Evolutionary conservation across 768 basidiomycete species (phyloP).

Genomic region (Suillus alpinus): DNA sequence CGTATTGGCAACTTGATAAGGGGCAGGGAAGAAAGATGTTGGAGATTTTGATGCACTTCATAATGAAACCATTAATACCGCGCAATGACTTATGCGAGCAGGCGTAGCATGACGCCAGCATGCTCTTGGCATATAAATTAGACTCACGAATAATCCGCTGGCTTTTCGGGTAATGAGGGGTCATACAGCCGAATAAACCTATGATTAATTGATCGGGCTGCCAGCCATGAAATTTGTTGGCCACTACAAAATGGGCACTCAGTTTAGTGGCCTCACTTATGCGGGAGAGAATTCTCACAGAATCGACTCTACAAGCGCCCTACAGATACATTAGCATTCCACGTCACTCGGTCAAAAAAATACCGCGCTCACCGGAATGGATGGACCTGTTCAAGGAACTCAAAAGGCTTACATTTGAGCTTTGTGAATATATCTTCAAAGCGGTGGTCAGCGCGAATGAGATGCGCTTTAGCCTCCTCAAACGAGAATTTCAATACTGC

Average conservation of each 20-base stretch:
- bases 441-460: slow-evolving; percentile 62
- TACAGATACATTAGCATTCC: slow-evolving; percentile 21
- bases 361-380: slow-evolving; percentile 65
- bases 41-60: slow-evolving; percentile 19
- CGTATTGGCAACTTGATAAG: slow-evolving; percentile 61
- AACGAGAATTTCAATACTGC: slow-evolving; percentile 75
- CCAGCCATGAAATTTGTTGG: slow-evolving; percentile 85
- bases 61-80: slow-evolving; percentile 3
- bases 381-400: slow-evolving; percentile 70
- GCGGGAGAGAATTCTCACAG: slow-evolving; percentile 43
- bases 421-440: slow-evolving; percentile 67
- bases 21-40: slow-evolving; percentile 64
- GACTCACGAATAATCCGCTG: slow-evolving; percentile 47
- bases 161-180: slow-evolving; percentile 67
- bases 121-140: background rate
- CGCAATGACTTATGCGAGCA: background rate
- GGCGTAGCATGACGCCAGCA: background rate
- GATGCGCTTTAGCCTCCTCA: slow-evolving; percentile 69
- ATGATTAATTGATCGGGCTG: slow-evolving; percentile 80
- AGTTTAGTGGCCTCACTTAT: background rate
- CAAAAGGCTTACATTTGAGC: slow-evolving; percentile 74
- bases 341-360: background rate
- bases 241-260: slow-evolving; percentile 38
- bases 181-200: slow-evolving; percentile 77
- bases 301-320: slow-evolving; percentile 71